Percentiles rank a stretch among this genome's conserved stretches.
phyloP scores from a whole-genome alignment of 2,329 filamentous ascomycete genomes.

The Colletotrichum sp. region DNA sequence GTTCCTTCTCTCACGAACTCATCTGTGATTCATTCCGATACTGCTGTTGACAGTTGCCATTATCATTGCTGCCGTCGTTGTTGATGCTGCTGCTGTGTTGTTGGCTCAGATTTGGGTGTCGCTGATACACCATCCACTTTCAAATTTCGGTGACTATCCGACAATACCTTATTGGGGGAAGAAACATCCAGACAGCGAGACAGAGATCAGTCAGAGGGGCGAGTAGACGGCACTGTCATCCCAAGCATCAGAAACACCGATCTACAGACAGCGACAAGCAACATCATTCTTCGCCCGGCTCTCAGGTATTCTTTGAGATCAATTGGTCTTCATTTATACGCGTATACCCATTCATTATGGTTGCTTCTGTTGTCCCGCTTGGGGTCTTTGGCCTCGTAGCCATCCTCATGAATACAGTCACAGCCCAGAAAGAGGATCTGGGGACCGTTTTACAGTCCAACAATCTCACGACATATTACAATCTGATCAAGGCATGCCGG shows the following conservation, averaged over 20 bases:
- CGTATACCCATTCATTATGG: neutral
- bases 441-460: constrained; percentile 42
- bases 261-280: neutral
- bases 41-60: neutral
- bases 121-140: neutral
- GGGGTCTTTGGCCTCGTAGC: neutral
- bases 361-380: neutral
- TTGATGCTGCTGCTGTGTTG: neutral
- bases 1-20: neutral
- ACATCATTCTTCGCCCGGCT: neutral
- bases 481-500: constrained; percentile 43
- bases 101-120: neutral
- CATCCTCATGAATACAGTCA: neutral
- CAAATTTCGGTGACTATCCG: neutral
- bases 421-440: constrained; percentile 35
- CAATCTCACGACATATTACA: constrained; percentile 49
- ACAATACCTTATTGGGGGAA: neutral
- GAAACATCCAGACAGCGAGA: neutral
- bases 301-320: neutral
- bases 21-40: neutral
- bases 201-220: neutral
- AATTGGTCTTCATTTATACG: neutral
- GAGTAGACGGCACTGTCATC: neutral
- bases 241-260: neutral
- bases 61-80: neutral